Evolutionary conservation across 371 early-diverging fungal species (phyloP), one percentile per base, ranked within the genome.

Genomic region (Dichotomocladium elegans): DNA sequence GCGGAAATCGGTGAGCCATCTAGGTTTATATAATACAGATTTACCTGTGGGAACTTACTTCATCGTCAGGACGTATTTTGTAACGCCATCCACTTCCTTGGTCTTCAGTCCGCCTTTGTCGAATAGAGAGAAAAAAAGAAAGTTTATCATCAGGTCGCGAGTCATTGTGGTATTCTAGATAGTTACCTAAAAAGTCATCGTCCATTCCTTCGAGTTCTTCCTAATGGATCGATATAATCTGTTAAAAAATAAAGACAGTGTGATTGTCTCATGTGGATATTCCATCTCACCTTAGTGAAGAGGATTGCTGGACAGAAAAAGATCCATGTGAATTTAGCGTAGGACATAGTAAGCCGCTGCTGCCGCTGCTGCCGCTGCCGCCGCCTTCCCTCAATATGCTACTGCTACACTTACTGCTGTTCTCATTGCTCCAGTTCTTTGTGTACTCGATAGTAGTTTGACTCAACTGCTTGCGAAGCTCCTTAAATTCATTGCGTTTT

Each of bases 141-240:
- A 12, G 15, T 11, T 15, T 17, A 29, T 44, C 17, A 19, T 30
- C 15, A 44, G 25, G 12, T 30, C 6, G 14, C 3, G 15, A 19
- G 12, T 47, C 21, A 21, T 31, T 40, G 26, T 30, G 9, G 4
- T 17, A 5, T n/a, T n/a, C n/a, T n/a, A n/a, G n/a, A 51, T 27
- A 66, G 43, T 66, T 71, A 53, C 81, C 80, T 33, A 91, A 68
- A 62, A 86, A 91, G 60, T 87, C 86, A 19, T 79, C 82, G 12
- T 87, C 84, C 63, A 92, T 66, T 11, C 92, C 92, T 19, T 84
- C 86, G 22, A 92, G 71, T 53, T 92, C 90, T 29, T 86, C 82
- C 59, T 72, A 60, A 42, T n/a, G n/a, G n/a, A n/a, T n/a, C n/a
- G n/a, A n/a, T n/a, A n/a, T n/a, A n/a, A n/a, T n/a, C n/a, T n/a